Conservation (phyloP, 371 early-diverging fungal species). For the Saksenaea oblongispora region DNA sequence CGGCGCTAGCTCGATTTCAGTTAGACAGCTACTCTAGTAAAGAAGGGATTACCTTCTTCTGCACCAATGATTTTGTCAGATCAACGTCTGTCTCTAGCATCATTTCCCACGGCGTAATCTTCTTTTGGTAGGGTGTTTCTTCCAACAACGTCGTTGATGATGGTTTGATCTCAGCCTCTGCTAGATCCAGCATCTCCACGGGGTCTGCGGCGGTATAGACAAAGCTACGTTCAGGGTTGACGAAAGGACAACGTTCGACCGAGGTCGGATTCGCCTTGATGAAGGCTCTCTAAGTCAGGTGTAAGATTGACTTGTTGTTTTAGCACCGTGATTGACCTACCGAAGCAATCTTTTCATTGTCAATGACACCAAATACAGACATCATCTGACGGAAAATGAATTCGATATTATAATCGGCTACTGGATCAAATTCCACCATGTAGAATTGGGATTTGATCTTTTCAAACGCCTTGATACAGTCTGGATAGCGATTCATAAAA, state of each 20-base stretch:
- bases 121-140: conserved; percentile 55
- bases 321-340: conserved; percentile 19
- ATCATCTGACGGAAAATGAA: conserved; percentile 60
- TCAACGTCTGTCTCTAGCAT: conserved; percentile 53
- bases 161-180: background rate
- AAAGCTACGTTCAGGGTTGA: conserved; percentile 23
- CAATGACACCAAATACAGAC: conserved; percentile 46
- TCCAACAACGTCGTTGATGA: background rate
- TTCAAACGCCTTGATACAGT: conserved; percentile 46
- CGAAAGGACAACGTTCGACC: conserved; percentile 33
- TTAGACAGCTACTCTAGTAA: background rate
- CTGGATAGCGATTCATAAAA: conserved; percentile 44
- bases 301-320: background rate
- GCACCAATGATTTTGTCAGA: conserved; percentile 39
- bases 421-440: conserved; percentile 53
- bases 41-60: conserved; percentile 19
- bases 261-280: conserved; percentile 27
- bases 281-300: conserved; percentile 32
- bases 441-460: conserved; percentile 52
- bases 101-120: conserved; percentile 71
- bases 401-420: conserved; percentile 55
- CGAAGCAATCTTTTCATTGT: conserved; percentile 60
- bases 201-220: conserved; percentile 36
- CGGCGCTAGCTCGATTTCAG: conserved; percentile 28
- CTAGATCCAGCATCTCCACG: conserved; percentile 24